These are phyloP conservation scores for Fusarium sp. DNA, from an alignment of 2,329 filamentous ascomycete species.

Conservation along the genomic window DNA sequence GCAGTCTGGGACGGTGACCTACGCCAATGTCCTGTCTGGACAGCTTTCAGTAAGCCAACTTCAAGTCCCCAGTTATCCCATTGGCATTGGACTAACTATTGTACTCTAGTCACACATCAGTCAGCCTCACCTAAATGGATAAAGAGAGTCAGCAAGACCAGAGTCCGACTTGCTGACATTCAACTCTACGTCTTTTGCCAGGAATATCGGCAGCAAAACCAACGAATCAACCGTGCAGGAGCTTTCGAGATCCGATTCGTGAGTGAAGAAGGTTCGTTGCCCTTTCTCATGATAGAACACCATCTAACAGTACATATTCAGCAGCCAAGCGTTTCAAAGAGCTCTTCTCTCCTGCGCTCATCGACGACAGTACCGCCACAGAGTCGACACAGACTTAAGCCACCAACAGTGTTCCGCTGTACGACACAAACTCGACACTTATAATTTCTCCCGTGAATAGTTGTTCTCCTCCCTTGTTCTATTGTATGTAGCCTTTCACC, in stretches of 20 bases:
- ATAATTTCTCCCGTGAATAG: not conserved
- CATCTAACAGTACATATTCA: conserved; percentile 20
- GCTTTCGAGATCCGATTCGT: conserved; percentile 63
- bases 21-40: conserved; percentile 68
- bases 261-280: conserved; percentile 51
- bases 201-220: conserved; percentile 62
- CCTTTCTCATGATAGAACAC: not conserved
- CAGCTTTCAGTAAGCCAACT: conserved; percentile 64
- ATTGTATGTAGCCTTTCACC: conserved; percentile 25
- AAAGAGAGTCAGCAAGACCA: conserved; percentile 55
- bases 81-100: not conserved
- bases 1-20: conserved; percentile 65
- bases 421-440: not conserved
- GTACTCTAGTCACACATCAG: conserved; percentile 60
- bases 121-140: conserved; percentile 61
- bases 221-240: conserved; percentile 58
- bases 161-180: conserved; percentile 63
- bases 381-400: conserved; percentile 21
- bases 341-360: conserved; percentile 47
- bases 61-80: not conserved
- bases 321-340: conserved; percentile 51
- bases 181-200: conserved; percentile 68
- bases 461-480: not conserved
- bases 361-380: conserved; percentile 28
- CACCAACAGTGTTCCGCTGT: not conserved